Evolutionary conservation across 306 rosid genomes (phyloP).

Genomic region (Mimosa pudica): DNA sequence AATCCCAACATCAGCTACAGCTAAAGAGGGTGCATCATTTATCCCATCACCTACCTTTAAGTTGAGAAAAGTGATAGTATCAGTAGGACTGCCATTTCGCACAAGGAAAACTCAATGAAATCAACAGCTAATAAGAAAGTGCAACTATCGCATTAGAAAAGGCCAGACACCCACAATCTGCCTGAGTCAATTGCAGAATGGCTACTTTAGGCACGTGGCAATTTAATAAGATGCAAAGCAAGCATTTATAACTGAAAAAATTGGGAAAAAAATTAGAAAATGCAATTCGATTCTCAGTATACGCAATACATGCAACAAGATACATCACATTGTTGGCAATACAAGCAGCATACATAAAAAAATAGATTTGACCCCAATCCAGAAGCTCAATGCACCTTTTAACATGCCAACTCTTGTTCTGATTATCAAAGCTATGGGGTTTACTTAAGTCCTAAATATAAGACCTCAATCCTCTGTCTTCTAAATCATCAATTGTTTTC

Average conservation of each 20-base stretch:
- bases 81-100: constrained; percentile 14
- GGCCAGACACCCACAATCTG: not conserved
- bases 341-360: not conserved
- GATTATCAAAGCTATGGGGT: too few species aligned
- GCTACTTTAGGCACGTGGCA: constrained; percentile 8
- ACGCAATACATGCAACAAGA: not conserved
- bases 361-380: constrained; percentile 10
- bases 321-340: not conserved
- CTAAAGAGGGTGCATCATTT: constrained; percentile 97
- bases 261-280: constrained; percentile 17
- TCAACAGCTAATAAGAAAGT: constrained; percentile 20
- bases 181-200: not conserved
- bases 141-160: constrained; percentile 2
- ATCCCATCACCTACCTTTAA: constrained; percentile 95
- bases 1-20: constrained; percentile 93
- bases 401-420: not conserved
- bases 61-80: constrained; percentile 27
- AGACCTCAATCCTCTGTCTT: too few species aligned
- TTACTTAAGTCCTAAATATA: too few species aligned
- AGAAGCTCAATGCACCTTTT: constrained; percentile 24
- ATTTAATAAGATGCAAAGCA: constrained; percentile 29
- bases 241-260: constrained; percentile 25
- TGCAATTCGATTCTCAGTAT: constrained; percentile 10
- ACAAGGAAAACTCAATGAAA: not conserved
- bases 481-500: too few species aligned